Percentiles rank a stretch among this genome's conserved stretches.
Evolutionary conservation across 768 basidiomycete genomes (phyloP).

Genomic region (Termitomyces sp.): DNA sequence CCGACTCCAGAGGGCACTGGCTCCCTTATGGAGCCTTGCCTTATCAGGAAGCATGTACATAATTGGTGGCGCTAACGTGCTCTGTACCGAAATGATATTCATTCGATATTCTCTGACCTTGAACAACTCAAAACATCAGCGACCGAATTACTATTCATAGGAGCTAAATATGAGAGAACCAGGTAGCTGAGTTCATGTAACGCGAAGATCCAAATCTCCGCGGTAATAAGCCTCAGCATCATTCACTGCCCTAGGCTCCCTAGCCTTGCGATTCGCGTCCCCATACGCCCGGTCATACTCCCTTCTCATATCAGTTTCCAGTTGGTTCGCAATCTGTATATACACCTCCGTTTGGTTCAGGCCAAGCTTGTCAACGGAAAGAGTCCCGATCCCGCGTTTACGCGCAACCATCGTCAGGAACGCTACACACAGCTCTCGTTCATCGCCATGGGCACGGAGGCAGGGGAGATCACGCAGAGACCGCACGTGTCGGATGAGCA

Average conservation of each 20-base stretch:
- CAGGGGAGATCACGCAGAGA: neutral
- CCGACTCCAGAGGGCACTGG: no score
- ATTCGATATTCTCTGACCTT: no score
- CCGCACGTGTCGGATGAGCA: neutral
- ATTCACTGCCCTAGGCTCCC: neutral
- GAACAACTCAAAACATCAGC: neutral
- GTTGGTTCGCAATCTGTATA: slow-evolving; percentile 1
- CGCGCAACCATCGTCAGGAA: neutral
- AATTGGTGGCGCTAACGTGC: no score
- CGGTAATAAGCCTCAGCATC: neutral
- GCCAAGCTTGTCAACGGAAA: neutral
- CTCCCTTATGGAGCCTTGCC: no score
- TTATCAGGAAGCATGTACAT: no score
- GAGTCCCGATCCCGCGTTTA: neutral
- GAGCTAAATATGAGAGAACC: neutral
- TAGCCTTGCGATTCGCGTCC: neutral
- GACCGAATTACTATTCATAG: neutral
- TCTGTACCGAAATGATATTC: no score
- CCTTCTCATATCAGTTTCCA: slow-evolving; percentile 1
- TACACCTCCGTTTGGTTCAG: neutral
- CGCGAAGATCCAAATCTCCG: neutral
- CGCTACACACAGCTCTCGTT: neutral
- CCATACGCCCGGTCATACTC: neutral
- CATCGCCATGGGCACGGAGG: neutral
- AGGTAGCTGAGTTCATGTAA: no score